Base-by-base conservation (phyloP, 2,329 filamentous ascomycete genomes). In the Thelonectria rubi region DNA sequence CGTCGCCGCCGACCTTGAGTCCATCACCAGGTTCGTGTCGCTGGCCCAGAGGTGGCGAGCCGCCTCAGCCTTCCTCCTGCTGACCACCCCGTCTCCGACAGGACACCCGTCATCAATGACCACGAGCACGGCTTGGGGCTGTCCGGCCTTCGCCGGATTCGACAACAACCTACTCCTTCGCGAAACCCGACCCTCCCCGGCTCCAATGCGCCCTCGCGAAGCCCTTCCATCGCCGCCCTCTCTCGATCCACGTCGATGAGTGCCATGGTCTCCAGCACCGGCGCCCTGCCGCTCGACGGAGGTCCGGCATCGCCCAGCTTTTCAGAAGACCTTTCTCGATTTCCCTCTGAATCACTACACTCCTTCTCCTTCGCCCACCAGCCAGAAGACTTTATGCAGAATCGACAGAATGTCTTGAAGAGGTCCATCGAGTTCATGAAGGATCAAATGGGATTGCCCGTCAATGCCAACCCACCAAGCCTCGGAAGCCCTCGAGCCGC, bases 361-460 rank as follows among this genome's bases (percentile, higher is more conserved):
- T 99, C 95, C 2, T 99, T 99, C 80, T 98, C 94, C 12, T 99
- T 99, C 77, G 93, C 95, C 42, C 92, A 97, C 69, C 94, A 97
- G 77, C 94, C 94, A 3, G 94, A 97, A 73, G 94, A 98, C 65
- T 88, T 93, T 65, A 84, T 98, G 58, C 92, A 97, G 75, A 97
- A 88, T 75, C 90, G 95, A 56, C 94, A 98, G 76, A 97, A 93
- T 81, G 91, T 97, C 34, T 77, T 99, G 72, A 97, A 97, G 79
- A 87, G 94, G 61, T 97, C 94, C 9, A 90, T 97, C 73, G 95
- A 98, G 76, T 97, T 98, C 74, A 96, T 99, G 91, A 91, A 92
- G 73, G 93, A 97, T 74, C 91, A 92, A 66, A 86, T 96, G 78
- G 91, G 91, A 65, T 94, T 93, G 90, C 87, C 91, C 32, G 78